A percentile compares a stretch with the other conserved stretches of the same genome.
Evolutionary conservation across 2,329 filamentous ascomycete species (phyloP).

Genomic region (Hymenoscyphus linearis): DNA sequence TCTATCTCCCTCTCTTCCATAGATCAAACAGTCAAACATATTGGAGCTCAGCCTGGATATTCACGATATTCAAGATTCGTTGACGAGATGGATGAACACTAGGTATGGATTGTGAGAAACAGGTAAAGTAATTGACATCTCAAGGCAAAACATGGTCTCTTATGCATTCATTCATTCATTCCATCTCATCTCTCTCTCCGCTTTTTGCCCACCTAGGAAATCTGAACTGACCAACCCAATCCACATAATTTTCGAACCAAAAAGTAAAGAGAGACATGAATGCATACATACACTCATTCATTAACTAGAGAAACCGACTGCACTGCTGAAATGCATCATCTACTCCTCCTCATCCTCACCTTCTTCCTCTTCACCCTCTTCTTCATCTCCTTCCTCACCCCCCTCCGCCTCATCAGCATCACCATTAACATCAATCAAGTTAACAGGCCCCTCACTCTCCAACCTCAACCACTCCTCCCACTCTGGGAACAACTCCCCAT

Average conservation of each 20-base stretch:
- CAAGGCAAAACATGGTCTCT: too few species aligned
- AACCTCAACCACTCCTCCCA: conserved; percentile 87
- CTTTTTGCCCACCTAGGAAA: neutral
- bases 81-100: too few species aligned
- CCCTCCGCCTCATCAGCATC: conserved; percentile 10
- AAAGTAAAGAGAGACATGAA: too few species aligned
- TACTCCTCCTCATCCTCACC: conserved; percentile 7
- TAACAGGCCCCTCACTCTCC: conserved; percentile 60
- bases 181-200: neutral
- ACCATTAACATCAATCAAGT: conserved; percentile 28
- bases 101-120: too few species aligned
- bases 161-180: too few species aligned
- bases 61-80: too few species aligned
- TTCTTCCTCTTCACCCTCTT: conserved; percentile 15
- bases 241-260: neutral
- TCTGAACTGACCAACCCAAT: too few species aligned
- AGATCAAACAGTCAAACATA: too few species aligned
- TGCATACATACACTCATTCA: neutral
- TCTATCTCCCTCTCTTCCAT: too few species aligned
- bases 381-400: conserved; percentile 21
- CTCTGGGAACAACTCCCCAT: conserved; percentile 87
- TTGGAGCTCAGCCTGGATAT: too few species aligned
- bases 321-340: too few species aligned
- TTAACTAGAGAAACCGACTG: neutral
- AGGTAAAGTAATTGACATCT: too few species aligned